Evolutionary conservation across 2,329 filamentous ascomycete species (phyloP).

Genomic region (Talaromyces sp.): DNA sequence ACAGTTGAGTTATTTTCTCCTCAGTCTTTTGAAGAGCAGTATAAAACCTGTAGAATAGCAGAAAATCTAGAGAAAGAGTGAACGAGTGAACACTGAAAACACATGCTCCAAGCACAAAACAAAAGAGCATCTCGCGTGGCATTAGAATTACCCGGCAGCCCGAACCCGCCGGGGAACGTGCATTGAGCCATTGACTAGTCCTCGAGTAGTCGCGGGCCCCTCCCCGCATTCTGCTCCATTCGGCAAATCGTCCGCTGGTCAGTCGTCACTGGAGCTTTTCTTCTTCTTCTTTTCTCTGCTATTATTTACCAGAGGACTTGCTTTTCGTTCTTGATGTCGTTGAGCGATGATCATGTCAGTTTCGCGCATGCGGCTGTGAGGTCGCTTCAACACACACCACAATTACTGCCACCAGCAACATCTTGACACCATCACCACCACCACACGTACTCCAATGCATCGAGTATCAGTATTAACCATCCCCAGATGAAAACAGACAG

Average conservation of each 20-base stretch:
- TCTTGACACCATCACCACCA: not conserved
- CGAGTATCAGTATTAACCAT: not conserved
- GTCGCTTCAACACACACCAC: not conserved
- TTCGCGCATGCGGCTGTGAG: not conserved
- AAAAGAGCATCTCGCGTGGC: not conserved
- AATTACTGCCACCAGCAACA: no score
- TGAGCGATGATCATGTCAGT: not conserved
- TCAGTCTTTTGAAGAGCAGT: not conserved
- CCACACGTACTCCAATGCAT: not conserved
- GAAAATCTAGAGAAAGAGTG: not conserved
- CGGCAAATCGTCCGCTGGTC: not conserved
- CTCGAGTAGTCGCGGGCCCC: not conserved
- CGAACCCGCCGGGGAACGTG: not conserved
- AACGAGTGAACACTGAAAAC: no score
- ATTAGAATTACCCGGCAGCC: not conserved
- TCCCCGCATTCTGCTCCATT: conserved; percentile 1
- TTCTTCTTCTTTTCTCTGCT: not conserved
- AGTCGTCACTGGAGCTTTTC: not conserved
- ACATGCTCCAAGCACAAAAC: not conserved
- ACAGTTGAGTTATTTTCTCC: no score
- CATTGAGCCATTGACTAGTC: not conserved
- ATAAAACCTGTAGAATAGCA: not conserved
- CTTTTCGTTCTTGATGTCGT: not conserved
- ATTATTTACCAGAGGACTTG: not conserved
- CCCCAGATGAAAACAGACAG: not conserved